phyloP scores from a whole-genome alignment of 805 yeast species.

The Wickerhamiella bombiphila region DNA sequence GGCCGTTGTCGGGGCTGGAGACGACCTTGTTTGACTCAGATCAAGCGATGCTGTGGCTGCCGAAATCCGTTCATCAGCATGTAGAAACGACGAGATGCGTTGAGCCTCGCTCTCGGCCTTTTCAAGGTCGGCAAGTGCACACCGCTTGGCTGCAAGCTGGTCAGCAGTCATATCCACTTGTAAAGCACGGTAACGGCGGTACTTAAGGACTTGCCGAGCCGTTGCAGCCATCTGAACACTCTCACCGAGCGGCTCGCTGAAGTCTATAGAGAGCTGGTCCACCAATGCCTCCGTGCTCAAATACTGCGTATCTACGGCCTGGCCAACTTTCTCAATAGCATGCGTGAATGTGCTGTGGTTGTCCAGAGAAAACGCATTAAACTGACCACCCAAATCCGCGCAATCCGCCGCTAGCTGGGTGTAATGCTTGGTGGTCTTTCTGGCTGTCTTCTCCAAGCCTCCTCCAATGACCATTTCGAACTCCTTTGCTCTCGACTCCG shows the following conservation, averaged over 20 bases:
- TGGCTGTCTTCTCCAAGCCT: conserved; percentile 44
- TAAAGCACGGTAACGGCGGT: conserved; percentile 40
- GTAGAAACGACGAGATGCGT: conserved; percentile 26
- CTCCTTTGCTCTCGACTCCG: conserved; percentile 32
- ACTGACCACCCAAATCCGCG: conserved; percentile 63
- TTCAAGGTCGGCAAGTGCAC: conserved; percentile 26
- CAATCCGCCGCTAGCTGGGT: conserved; percentile 48
- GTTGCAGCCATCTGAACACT: conserved; percentile 51
- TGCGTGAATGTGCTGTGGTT: conserved; percentile 21
- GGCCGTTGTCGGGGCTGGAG: not conserved
- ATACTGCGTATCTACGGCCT: conserved; percentile 55
- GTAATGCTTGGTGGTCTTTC: conserved; percentile 39
- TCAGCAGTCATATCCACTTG: conserved; percentile 36
- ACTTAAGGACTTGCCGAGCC: conserved; percentile 43
- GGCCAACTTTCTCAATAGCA: conserved; percentile 69
- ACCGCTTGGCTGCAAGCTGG: conserved; percentile 24
- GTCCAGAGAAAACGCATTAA: conserved; percentile 46
- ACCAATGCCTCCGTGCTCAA: conserved; percentile 39
- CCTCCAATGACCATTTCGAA: conserved; percentile 31
- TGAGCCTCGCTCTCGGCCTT: conserved; percentile 32
- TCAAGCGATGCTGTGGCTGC: conserved; percentile 8
- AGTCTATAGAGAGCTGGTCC: conserved; percentile 39
- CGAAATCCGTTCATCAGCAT: conserved; percentile 18
- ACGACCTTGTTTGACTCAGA: too few relatives aligned
- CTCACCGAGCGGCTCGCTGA: conserved; percentile 55